A percentile compares a stretch with the other conserved stretches of the same genome.
phyloP scores from a whole-genome alignment of 2,329 filamentous ascomycete genomes.

The Rutstroemia sp. region DNA sequence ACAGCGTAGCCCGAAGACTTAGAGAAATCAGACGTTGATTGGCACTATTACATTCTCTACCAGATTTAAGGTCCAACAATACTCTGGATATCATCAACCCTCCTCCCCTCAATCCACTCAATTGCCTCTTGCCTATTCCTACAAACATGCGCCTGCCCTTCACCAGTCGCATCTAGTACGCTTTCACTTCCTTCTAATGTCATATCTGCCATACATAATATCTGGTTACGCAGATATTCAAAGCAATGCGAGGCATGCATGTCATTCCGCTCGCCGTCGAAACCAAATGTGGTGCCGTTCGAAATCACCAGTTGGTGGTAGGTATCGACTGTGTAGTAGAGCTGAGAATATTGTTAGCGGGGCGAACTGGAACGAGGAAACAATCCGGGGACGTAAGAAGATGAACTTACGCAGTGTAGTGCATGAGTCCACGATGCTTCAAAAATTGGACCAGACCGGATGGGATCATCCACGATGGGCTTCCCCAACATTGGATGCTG shows the following conservation, averaged over 20 bases:
- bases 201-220: conserved; percentile 31
- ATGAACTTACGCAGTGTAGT: conserved; percentile 25
- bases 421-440: conserved; percentile 32
- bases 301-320: conserved; percentile 29
- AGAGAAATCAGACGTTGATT: no score
- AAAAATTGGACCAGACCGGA: conserved; percentile 25
- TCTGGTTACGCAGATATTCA: conserved; percentile 29
- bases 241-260: conserved; percentile 29
- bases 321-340: conserved; percentile 29
- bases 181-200: conserved; percentile 27
- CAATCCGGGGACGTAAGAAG: no score
- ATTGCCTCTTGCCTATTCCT: conserved; percentile 28
- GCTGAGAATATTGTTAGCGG: conserved; percentile 1
- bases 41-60: no score
- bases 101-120: conserved; percentile 28
- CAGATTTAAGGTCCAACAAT: conserved; percentile 20
- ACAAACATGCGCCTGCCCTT: conserved; percentile 29
- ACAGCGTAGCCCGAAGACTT: no score
- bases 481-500: conserved; percentile 28
- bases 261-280: conserved; percentile 24
- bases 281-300: conserved; percentile 22
- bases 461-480: conserved; percentile 28
- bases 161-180: conserved; percentile 21
- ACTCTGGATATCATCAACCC: conserved; percentile 29
- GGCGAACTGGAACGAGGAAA: background rate